These are phyloP conservation scores for Evernia prunastri DNA, from an alignment of 495 filamentous ascomycete genomes.

Conservation along the genomic window DNA sequence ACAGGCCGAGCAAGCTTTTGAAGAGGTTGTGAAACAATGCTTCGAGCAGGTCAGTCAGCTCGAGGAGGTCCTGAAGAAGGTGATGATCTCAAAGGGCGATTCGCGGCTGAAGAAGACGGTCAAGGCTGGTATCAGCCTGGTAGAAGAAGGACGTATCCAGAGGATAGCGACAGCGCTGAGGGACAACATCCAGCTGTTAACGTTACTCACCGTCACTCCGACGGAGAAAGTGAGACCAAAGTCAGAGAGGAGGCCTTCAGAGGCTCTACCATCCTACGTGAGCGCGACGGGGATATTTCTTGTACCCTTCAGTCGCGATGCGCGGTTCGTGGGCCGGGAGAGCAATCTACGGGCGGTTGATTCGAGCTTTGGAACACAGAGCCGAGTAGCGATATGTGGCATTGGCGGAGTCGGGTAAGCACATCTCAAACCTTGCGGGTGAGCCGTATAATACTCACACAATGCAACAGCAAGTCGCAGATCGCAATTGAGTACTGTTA, in stretches of 20 bases:
- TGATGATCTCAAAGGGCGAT: slow-evolving; percentile 18
- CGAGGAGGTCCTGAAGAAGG: slow-evolving; percentile 24
- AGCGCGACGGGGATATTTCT: slow-evolving; percentile 7
- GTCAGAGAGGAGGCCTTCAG: background rate
- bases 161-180: slow-evolving; percentile 26
- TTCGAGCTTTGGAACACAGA: slow-evolving; percentile 21
- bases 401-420: slow-evolving; percentile 47
- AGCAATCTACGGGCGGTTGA: slow-evolving; percentile 32
- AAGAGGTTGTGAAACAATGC: slow-evolving; percentile 28
- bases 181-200: slow-evolving; percentile 26
- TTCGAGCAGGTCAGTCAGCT: slow-evolving; percentile 22
- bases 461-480: slow-evolving; percentile 43
- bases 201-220: slow-evolving; percentile 21
- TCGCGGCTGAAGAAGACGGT: slow-evolving; percentile 21
- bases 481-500: slow-evolving; percentile 47
- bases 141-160: slow-evolving; percentile 27
- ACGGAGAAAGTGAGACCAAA: background rate
- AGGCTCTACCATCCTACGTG: slow-evolving; percentile 8
- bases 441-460: background rate
- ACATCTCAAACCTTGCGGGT: background rate
- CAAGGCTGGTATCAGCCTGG: slow-evolving; percentile 27
- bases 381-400: slow-evolving; percentile 35
- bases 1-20: slow-evolving; percentile 23
- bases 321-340: slow-evolving; percentile 38
- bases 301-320: slow-evolving; percentile 37